These are phyloP conservation scores for Wickerhamomyces rabaulensis DNA, from an alignment of 805 yeast species.

Conservation along the genomic window DNA sequence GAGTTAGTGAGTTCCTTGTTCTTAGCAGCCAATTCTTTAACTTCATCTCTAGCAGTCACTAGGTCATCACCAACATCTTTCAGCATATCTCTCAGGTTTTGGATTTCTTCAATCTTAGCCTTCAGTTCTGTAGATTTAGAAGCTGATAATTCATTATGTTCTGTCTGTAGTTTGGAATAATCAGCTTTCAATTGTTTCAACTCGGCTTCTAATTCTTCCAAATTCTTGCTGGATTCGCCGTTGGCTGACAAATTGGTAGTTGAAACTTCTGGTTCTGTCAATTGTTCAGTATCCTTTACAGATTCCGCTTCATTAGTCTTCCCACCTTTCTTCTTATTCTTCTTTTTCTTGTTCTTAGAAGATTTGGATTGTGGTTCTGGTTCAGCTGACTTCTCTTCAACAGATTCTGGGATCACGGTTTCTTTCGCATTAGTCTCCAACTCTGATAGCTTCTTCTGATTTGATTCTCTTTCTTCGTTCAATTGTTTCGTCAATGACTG, in stretches of 20 bases:
- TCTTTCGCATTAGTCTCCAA: neutral
- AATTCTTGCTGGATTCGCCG: neutral
- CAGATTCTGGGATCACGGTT: neutral
- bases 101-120: conserved; percentile 56
- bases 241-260: neutral
- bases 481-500: neutral
- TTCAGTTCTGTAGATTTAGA: conserved; percentile 26
- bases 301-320: conserved; percentile 8
- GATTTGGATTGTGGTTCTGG: neutral
- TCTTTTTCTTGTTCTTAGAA: conserved; percentile 15
- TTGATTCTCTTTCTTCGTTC: neutral
- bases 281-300: conserved; percentile 22
- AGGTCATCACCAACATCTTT: conserved; percentile 73
- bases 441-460: neutral
- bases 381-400: neutral
- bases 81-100: conserved; percentile 68
- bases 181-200: conserved; percentile 2
- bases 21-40: conserved; percentile 31
- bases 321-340: conserved; percentile 15
- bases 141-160: conserved; percentile 12
- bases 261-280: neutral
- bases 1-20: conserved; percentile 4
- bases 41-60: conserved; percentile 59
- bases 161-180: neutral
- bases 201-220: neutral